Base-by-base conservation (phyloP, 768 basidiomycete genomes). In the Goffeauzyma gilvescens region DNA sequence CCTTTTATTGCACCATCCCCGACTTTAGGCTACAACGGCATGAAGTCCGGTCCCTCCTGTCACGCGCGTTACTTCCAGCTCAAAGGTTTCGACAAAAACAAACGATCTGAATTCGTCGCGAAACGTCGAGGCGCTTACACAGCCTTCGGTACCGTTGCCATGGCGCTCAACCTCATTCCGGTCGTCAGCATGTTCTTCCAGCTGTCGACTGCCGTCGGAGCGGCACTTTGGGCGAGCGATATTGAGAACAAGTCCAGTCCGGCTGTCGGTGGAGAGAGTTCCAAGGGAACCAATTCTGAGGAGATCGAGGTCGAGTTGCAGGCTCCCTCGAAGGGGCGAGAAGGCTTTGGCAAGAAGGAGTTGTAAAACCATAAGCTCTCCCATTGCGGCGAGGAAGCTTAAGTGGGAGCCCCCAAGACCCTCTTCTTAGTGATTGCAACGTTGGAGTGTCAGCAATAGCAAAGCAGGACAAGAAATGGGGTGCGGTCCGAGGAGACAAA, bases 21-120 rank as follows among this genome's bases (percentile, higher is more conserved):
- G 44, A 20, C 5, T 35, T 15, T 9, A 39, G 49, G 50, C 1
- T 55, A 48, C 42, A 57, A 57, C 44, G 58, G 59, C 20, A 48
- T 51, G 40, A 63, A 63, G 46, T 45, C 58, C 20, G 78, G 78
- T 2, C 74, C 76, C 1, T 62, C 67, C 6, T 76, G 71, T 62
- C 75, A 79, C 59, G 55, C 69, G 6, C 70, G 76, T 31, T 81
- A 78, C 59, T 81, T 79, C 66, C 72, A 76, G 60, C 68, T 79
- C 36, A 79, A 78, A 60, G 70, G 68, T 1, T 68, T 71, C 47
- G 66, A 68, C 52, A 63, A 66, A 22, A 42, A 55, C 13, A 67
- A 71, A 45, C 65, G 68, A 26, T 56, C 68, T 17, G 60, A 63
- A 8, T 71, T 71, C 46, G 67, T 79, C 17, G 52, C 69, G 38